Conservation (phyloP, 495 filamentous ascomycete species). For the Evansstolkia leycettana region DNA sequence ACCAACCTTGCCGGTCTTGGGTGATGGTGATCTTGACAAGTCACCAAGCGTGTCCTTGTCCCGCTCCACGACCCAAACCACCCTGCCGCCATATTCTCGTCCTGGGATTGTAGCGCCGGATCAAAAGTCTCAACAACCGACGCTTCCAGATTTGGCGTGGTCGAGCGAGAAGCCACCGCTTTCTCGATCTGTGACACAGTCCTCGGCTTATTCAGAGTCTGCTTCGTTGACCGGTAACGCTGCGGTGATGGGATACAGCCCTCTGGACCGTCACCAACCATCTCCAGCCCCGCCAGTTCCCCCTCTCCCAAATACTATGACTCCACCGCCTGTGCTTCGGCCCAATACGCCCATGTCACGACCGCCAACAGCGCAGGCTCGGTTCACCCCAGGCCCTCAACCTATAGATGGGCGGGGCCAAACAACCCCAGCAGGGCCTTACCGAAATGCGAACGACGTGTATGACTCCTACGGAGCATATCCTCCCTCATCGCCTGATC, state of each 20-base stretch:
- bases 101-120: conserved; percentile 29
- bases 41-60: conserved; percentile 43
- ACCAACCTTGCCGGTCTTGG: conserved; percentile 56
- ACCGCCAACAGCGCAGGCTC: conserved; percentile 1
- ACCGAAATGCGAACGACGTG: conserved; percentile 2
- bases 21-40: conserved; percentile 39
- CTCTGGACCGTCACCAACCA: conserved; percentile 21
- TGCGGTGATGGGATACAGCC: conserved; percentile 45
- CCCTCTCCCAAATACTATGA: conserved; percentile 8
- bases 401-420: conserved; percentile 4
- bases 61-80: conserved; percentile 55
- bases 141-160: conserved; percentile 25
- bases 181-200: conserved; percentile 29
- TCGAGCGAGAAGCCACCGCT: conserved; percentile 18
- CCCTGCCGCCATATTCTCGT: conserved; percentile 48
- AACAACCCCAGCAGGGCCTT: conserved; percentile 5
- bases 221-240: conserved; percentile 46
- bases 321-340: conserved; percentile 5
- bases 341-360: conserved; percentile 12
- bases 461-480: conserved; percentile 5
- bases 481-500: neutral
- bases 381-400: conserved; percentile 4
- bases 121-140: conserved; percentile 22
- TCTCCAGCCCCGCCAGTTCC: conserved; percentile 16
- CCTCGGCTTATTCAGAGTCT: conserved; percentile 24